Percentiles rank a stretch among this genome's conserved stretches.
These are phyloP conservation scores for Artemisia tridentata DNA, from an alignment of 129 eudicot species.

Conservation along the genomic window DNA sequence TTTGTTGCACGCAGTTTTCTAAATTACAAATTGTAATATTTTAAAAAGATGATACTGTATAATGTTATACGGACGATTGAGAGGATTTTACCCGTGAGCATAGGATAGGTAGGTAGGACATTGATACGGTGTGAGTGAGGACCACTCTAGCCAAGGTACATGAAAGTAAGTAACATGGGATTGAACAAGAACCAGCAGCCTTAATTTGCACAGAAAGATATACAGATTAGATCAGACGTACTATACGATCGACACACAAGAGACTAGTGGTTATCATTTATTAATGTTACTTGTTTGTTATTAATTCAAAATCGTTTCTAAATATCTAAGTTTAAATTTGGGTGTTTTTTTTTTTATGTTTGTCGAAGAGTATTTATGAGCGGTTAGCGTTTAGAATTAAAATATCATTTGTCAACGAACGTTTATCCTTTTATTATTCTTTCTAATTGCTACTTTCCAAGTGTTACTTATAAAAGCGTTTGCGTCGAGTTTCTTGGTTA, in stretches of 20 bases:
- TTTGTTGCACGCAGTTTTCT: too few species aligned
- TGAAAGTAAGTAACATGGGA: slow-evolving; percentile 43
- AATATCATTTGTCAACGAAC: too few species aligned
- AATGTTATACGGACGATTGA: neutral
- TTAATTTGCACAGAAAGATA: slow-evolving; percentile 39
- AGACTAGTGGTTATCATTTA: slow-evolving; percentile 20
- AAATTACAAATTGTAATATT: neutral
- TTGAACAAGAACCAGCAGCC: slow-evolving; percentile 15
- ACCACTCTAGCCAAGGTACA: slow-evolving; percentile 25
- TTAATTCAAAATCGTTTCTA: neutral
- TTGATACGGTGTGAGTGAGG: slow-evolving; percentile 24
- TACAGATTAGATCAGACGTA: slow-evolving; percentile 27
- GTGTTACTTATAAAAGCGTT: too few species aligned
- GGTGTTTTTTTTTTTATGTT: too few species aligned
- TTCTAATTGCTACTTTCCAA: too few species aligned
- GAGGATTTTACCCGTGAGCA: slow-evolving; percentile 27
- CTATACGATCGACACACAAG: neutral
- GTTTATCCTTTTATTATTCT: too few species aligned
- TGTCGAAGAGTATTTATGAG: neutral
- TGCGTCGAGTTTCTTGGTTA: too few species aligned
- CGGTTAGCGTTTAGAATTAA: too few species aligned
- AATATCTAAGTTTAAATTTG: neutral
- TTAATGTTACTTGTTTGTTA: neutral
- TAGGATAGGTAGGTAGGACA: slow-evolving; percentile 30
- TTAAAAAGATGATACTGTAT: neutral